Evolutionary conservation across 2,329 filamentous ascomycete genomes (phyloP).

Genomic region (Paracoccidioides brasiliensis): DNA sequence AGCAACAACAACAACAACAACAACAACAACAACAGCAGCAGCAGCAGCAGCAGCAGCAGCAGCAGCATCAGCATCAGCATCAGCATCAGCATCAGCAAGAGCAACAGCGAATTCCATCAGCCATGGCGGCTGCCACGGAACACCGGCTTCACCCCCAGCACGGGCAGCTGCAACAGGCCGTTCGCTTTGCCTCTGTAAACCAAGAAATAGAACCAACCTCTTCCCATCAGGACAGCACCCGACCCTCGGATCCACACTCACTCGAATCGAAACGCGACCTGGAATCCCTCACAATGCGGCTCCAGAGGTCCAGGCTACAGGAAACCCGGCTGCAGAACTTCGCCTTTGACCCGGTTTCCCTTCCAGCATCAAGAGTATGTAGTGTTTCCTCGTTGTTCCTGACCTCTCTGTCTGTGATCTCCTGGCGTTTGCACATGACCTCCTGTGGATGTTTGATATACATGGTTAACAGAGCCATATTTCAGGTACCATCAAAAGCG

Average conservation of each 20-base stretch:
- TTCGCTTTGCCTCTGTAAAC: constrained; percentile 59
- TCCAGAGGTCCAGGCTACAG: constrained; percentile 66
- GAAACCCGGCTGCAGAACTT: constrained; percentile 74
- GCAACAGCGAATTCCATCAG: constrained; percentile 11
- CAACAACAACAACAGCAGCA: constrained; percentile 10
- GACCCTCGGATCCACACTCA: background rate
- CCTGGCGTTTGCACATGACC: too few species aligned
- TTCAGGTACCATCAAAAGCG: constrained; percentile 37
- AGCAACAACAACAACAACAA: too few species aligned
- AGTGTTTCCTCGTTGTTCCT: constrained; percentile 4
- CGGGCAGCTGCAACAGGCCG: constrained; percentile 31
- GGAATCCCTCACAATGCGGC: constrained; percentile 54
- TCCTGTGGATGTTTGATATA: background rate
- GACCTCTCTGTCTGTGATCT: background rate
- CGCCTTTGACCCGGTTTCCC: constrained; percentile 78
- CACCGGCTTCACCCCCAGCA: constrained; percentile 12
- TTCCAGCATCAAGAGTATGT: constrained; percentile 46
- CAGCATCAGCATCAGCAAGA: background rate
- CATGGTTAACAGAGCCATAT: constrained; percentile 2
- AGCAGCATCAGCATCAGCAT: background rate
- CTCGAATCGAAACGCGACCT: constrained; percentile 48
- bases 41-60: constrained; percentile 17
- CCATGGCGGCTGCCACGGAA: constrained; percentile 17
- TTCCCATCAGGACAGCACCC: constrained; percentile 19
- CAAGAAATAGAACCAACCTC: constrained; percentile 51